These are phyloP conservation scores for Rugonectria rugulosa DNA, from an alignment of 2,329 filamentous ascomycete species.

Conservation along the genomic window DNA sequence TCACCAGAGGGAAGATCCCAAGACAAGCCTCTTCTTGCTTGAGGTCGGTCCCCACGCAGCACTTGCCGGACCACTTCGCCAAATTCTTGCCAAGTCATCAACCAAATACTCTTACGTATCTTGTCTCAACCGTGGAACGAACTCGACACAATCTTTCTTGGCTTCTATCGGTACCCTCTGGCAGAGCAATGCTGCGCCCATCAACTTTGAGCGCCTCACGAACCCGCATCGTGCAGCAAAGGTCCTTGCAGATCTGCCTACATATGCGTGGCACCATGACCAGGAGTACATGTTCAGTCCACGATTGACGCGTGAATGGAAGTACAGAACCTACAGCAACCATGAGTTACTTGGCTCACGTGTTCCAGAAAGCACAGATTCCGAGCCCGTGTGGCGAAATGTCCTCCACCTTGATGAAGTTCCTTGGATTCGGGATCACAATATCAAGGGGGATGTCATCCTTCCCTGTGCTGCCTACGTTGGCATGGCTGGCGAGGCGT, in stretches of 20 bases:
- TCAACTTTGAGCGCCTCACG: slow-evolving; percentile 10
- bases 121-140: slow-evolving; percentile 11
- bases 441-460: slow-evolving; percentile 51
- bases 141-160: background rate
- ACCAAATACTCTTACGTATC: background rate
- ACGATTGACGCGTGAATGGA: slow-evolving; percentile 41
- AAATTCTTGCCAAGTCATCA: slow-evolving; percentile 25
- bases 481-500: slow-evolving; percentile 40
- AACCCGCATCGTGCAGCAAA: background rate
- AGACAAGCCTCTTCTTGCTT: slow-evolving; percentile 23
- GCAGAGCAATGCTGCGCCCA: background rate
- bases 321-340: slow-evolving; percentile 41
- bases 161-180: background rate
- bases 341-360: slow-evolving; percentile 47
- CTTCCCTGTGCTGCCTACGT: slow-evolving; percentile 49
- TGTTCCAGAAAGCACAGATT: slow-evolving; percentile 19
- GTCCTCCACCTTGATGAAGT: slow-evolving; percentile 24
- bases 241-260: slow-evolving; percentile 41
- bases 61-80: slow-evolving; percentile 33
- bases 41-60: slow-evolving; percentile 40
- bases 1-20: background rate
- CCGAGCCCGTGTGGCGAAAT: slow-evolving; percentile 33
- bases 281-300: slow-evolving; percentile 44
- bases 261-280: slow-evolving; percentile 49
- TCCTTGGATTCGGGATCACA: slow-evolving; percentile 55